phyloP scores from a whole-genome alignment of 148 eudicot species.

The Fagopyrum homotropicum region DNA sequence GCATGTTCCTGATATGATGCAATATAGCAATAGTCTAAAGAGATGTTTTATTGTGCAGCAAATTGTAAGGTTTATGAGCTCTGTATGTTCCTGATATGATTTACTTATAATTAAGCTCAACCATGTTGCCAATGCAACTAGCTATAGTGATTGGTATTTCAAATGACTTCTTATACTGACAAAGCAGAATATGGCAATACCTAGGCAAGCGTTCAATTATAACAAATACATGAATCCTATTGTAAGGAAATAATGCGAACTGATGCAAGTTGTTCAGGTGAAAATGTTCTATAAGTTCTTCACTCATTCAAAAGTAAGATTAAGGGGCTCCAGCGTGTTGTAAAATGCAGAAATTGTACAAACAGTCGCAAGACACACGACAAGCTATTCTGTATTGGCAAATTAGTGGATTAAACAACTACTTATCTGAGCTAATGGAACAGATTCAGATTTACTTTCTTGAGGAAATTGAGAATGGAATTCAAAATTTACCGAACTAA shows the following conservation, averaged over 20 bases:
- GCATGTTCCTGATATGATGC: too few species aligned
- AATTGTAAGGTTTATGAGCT: background rate
- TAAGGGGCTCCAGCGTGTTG: background rate
- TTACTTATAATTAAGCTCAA: background rate
- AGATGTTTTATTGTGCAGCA: background rate
- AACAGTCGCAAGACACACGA: background rate
- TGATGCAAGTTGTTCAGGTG: background rate
- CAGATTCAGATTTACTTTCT: background rate
- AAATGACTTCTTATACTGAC: background rate
- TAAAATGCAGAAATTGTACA: background rate
- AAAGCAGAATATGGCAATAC: background rate
- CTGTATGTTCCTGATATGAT: background rate
- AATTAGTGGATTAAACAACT: background rate
- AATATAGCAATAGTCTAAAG: background rate
- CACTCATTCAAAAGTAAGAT: background rate
- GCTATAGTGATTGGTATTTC: too few species aligned
- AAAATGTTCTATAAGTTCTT: background rate
- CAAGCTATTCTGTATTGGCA: background rate
- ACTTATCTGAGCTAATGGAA: background rate
- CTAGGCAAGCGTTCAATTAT: background rate
- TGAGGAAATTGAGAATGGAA: background rate
- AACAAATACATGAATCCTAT: background rate
- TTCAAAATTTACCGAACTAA: background rate
- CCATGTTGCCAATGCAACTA: background rate
- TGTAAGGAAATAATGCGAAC: background rate